These are phyloP conservation scores for Hypoxylon sp. DNA, from an alignment of 2,329 filamentous ascomycete genomes.

Conservation along the genomic window DNA sequence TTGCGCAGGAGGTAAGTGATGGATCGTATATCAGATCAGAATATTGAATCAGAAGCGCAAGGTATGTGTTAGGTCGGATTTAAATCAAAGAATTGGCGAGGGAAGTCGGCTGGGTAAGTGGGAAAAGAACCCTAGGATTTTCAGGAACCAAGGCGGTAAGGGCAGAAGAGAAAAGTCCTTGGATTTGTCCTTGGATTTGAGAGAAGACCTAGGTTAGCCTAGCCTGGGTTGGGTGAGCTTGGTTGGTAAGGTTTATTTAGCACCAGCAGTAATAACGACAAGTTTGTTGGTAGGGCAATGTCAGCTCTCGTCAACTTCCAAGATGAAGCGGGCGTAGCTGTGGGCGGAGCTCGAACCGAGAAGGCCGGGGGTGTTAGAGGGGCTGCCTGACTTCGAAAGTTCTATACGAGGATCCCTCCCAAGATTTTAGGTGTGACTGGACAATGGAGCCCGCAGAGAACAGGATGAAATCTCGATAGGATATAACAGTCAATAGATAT, in stretches of 20 bases:
- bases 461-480: conserved; percentile 10
- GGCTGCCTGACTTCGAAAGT: conserved; percentile 28
- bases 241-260: conserved; percentile 33
- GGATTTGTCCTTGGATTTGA: conserved; percentile 17
- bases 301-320: conserved; percentile 40
- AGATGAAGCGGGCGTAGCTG: conserved; percentile 44
- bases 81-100: conserved; percentile 21
- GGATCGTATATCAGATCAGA: conserved; percentile 47
- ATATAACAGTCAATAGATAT: conserved; percentile 23
- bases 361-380: conserved; percentile 30
- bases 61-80: conserved; percentile 17
- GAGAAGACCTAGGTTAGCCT: conserved; percentile 38
- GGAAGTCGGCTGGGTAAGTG: conserved; percentile 25
- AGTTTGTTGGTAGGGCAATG: conserved; percentile 34
- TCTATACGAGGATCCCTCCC: conserved; percentile 41
- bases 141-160: conserved; percentile 43
- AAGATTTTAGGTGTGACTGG: conserved; percentile 14
- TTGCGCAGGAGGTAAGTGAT: conserved; percentile 43
- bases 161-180: conserved; percentile 25
- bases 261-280: conserved; percentile 6
- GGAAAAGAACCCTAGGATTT: conserved; percentile 29
- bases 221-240: conserved; percentile 41
- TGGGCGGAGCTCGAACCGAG: conserved; percentile 43
- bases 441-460: conserved; percentile 16
- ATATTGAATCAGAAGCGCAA: conserved; percentile 32